Conservation (phyloP, 768 basidiomycete species). For the Ramaria rubella region DNA sequence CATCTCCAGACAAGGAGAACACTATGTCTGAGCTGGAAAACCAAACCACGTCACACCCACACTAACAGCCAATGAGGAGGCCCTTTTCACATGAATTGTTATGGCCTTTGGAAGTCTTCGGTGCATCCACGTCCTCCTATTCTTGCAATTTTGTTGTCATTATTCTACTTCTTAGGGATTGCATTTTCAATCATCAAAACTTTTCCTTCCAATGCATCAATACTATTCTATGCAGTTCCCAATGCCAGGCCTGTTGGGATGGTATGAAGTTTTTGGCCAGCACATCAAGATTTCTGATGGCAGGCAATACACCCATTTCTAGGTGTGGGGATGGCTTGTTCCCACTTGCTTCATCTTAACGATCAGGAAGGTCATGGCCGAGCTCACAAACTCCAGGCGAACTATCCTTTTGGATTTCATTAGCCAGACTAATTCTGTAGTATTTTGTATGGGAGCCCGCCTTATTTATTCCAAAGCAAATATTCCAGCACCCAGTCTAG, state of each 20-base stretch:
- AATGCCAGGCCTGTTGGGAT: slow-evolving; percentile 41
- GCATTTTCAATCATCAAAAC: slow-evolving; percentile 21
- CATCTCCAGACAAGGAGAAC: too few relatives aligned
- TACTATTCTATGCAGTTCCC: slow-evolving; percentile 44
- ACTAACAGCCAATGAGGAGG: slow-evolving; percentile 21
- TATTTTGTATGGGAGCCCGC: background rate
- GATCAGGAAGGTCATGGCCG: slow-evolving; percentile 62
- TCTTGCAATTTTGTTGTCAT: background rate
- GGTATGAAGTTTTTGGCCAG: slow-evolving; percentile 23
- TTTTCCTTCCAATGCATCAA: slow-evolving; percentile 15
- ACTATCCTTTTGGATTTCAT: slow-evolving; percentile 67
- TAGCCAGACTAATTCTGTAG: slow-evolving; percentile 5
- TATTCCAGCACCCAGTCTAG: slow-evolving; percentile 47
- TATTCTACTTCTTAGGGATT: slow-evolving; percentile 9
- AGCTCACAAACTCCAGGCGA: slow-evolving; percentile 67
- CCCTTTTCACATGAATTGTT: slow-evolving; percentile 32
- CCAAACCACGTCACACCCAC: too few relatives aligned
- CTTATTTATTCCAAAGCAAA: slow-evolving; percentile 1
- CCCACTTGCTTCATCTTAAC: slow-evolving; percentile 56
- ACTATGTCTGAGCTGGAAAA: background rate
- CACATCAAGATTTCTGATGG: background rate
- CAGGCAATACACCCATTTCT: too few relatives aligned
- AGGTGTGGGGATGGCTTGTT: slow-evolving; percentile 50
- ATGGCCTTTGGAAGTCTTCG: slow-evolving; percentile 27
- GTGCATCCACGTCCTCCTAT: background rate